Evolutionary conservation across 441 rosid species (phyloP), one percentile per base, ranked within the genome.

Genomic region (Pelargonium myrrhifolium): DNA sequence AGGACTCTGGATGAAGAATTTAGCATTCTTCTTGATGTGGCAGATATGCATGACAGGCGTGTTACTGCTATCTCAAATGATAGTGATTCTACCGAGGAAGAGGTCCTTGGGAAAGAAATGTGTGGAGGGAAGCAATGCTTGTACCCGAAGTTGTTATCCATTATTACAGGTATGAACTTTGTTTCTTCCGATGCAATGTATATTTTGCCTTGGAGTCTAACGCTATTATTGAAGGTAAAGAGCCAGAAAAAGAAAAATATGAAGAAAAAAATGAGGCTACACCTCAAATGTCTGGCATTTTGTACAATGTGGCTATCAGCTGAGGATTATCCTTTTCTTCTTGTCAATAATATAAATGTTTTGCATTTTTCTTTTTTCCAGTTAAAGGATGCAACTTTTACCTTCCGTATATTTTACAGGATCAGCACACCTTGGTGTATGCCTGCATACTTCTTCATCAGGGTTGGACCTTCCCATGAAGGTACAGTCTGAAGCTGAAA

Each of bases 1-100:
- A 94, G 98, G 99, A 89, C 98, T 26, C 86, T 97, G 45, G 99
- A 94, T 89, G 99, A 94, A 82, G 86, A 94, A 82, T 94, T 94
- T 79, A 83, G 94, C 74, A 85, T 94, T 72, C 92, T 94, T 62
- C 76, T 94, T 65, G 97, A 92, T 81, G 99, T 98, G 55, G 97
- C 98, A 22, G 92, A 92, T 20, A 84, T 94, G 96, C 92, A 92
- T 81, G 98, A 94, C 70, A 86, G 93, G 68, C 90, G 94, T 58
- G 99, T 92, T 73, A 91, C 89, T 67, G 96, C 99, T 53, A 80
- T 89, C 63, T 75, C 85, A 51, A 78, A 84, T 76, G 93, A 84
- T 81, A 83, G 85, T 21, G 88, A 89, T 65, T 80, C 84, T 65
- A 63, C 68, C 9, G 78, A 75, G 67, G 84, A 71, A 65, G 85